Evolutionary conservation across 2,329 filamentous ascomycete species (phyloP).

Genomic region (Neoarthrinium moseri): DNA sequence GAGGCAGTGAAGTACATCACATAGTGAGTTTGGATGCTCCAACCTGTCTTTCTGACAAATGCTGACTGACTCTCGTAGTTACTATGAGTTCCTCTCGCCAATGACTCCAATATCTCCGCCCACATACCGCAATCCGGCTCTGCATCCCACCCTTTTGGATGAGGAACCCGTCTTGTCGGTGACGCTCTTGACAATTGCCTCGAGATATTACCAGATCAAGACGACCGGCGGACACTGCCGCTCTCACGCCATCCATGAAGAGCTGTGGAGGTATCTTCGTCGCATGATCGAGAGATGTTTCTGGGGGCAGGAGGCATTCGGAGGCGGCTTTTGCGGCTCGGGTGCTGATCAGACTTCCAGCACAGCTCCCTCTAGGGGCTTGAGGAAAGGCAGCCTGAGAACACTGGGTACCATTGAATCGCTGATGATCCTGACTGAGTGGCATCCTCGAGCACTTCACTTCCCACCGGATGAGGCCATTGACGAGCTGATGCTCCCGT

Average conservation of each 20-base stretch:
- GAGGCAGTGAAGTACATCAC: constrained; percentile 93
- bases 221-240: constrained; percentile 80
- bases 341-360: constrained; percentile 65
- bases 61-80: constrained; percentile 46
- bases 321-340: constrained; percentile 79
- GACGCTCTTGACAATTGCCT: constrained; percentile 87
- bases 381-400: constrained; percentile 76
- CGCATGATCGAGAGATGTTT: constrained; percentile 94
- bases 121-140: constrained; percentile 80
- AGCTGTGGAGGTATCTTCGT: constrained; percentile 90
- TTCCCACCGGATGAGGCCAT: constrained; percentile 82
- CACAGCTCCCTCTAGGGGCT: constrained; percentile 67
- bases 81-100: constrained; percentile 87
- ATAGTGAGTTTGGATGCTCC: constrained; percentile 61
- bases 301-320: constrained; percentile 95
- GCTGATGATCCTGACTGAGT: constrained; percentile 90
- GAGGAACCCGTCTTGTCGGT: constrained; percentile 93
- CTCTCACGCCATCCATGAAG: constrained; percentile 89
- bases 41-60: constrained; percentile 2
- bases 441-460: constrained; percentile 92
- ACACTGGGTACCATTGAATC: constrained; percentile 94
- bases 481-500: constrained; percentile 66
- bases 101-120: constrained; percentile 92
- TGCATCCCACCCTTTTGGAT: constrained; percentile 75
- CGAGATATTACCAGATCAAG: constrained; percentile 77